Evolutionary conservation across 2,329 filamentous ascomycete genomes (phyloP), one percentile per base, ranked within the genome.

Genomic region (Grosmannia penicillata): DNA sequence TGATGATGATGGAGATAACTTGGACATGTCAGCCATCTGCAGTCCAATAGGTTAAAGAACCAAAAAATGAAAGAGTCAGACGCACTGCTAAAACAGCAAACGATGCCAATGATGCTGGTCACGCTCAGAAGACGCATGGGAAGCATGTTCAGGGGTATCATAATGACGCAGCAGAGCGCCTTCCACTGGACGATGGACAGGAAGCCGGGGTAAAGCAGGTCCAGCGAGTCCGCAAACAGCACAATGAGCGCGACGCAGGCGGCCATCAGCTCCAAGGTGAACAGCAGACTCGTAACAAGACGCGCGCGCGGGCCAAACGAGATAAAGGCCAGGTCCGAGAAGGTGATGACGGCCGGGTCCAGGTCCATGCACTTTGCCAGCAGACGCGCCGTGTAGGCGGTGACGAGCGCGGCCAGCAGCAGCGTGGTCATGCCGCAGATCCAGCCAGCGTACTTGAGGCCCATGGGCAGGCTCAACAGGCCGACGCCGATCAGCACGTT

Each of bases 401-500:
- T 96, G 17, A 81, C 73, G 5, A 72, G 53, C 7, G 85, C 87
- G 18, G 82, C 80, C 36, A 84, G 73, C 11, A 75, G 59, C 39
- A 96, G 66, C 46, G 91, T 80, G 30, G 69, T 45, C 51, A 93
- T 68, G 37, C 91, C 91, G 44, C 85, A 73, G 29, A 94, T 58
- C 87, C 87, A 94, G 36, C 86, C 89, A 11, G 83, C 78, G 56
- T 93, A 86, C 51, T 78, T 84, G 51, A 96, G 66, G 6, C 83
- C 89, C 52, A 96, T 70, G 6, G 89, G 91, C 38, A 98, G 64
- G 56, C 84, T 93, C 36, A 98, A 68, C 23, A 98, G 63, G 1
- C 89, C 89, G 23, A 98, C 79, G 14, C 87, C 87, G 44, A 95
- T 89, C 42, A 95, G 63, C 36, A 93, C 84, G 46, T 94, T 94